Evolutionary conservation across 768 basidiomycete genomes (phyloP).

Genomic region (Boletus vermiculosoides): DNA sequence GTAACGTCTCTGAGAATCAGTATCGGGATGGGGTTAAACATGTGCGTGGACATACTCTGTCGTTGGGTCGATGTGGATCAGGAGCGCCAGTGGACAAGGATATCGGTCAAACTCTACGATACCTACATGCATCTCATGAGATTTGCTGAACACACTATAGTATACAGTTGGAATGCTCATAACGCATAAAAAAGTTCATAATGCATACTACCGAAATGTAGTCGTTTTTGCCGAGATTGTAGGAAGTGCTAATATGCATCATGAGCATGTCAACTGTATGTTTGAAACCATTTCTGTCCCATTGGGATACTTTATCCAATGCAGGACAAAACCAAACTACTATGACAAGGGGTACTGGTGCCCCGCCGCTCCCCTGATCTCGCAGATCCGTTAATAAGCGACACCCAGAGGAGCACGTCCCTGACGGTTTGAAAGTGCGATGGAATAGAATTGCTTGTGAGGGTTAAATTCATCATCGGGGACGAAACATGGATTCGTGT

Average conservation of each 20-base stretch:
- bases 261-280: no score
- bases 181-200: no score
- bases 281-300: no score
- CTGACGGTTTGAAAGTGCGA: no score
- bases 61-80: neutral
- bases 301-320: neutral
- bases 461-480: neutral
- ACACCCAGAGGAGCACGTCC: neutral
- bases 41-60: neutral
- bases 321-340: neutral
- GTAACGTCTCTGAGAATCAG: neutral
- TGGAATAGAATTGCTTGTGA: neutral
- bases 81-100: neutral
- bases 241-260: no score
- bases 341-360: neutral
- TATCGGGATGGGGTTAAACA: neutral
- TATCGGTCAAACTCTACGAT: neutral
- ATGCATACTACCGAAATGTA: no score
- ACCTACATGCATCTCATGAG: neutral
- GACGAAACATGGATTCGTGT: neutral
- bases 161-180: no score
- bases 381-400: neutral
- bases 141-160: no score
- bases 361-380: neutral
- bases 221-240: no score